phyloP scores from a whole-genome alignment of 2,329 filamentous ascomycete genomes.

The Thelonectria blattea region DNA sequence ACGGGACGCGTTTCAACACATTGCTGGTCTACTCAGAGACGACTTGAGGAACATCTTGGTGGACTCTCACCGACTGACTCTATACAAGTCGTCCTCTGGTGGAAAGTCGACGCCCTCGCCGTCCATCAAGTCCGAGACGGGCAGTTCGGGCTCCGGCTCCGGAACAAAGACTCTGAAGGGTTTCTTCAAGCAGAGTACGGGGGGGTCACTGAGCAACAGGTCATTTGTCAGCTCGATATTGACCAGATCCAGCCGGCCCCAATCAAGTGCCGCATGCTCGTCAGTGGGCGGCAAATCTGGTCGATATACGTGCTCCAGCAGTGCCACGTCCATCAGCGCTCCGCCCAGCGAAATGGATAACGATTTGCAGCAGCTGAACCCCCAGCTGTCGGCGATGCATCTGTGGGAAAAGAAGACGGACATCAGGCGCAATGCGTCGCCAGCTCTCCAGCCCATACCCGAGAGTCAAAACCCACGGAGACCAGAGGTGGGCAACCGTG shows the following conservation, averaged over 20 bases:
- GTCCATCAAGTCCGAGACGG: neutral
- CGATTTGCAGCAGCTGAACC: neutral
- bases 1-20: neutral
- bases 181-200: neutral
- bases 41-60: constrained; percentile 1
- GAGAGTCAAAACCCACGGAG: neutral
- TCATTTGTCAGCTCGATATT: neutral
- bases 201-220: neutral
- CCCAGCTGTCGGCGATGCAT: no score
- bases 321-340: neutral
- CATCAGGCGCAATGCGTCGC: neutral
- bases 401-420: neutral
- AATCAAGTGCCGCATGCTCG: constrained; percentile 1
- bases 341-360: neutral
- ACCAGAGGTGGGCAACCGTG: no score
- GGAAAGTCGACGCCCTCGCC: neutral
- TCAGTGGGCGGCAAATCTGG: neutral
- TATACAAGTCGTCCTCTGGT: neutral
- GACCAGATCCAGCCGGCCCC: neutral
- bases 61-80: neutral
- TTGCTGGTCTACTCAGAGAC: neutral
- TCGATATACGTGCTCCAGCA: neutral
- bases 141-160: neutral
- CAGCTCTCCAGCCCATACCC: neutral
- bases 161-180: neutral